Evolutionary conservation across 495 filamentous ascomycete genomes (phyloP).

Genomic region (Neurospora discreta): DNA sequence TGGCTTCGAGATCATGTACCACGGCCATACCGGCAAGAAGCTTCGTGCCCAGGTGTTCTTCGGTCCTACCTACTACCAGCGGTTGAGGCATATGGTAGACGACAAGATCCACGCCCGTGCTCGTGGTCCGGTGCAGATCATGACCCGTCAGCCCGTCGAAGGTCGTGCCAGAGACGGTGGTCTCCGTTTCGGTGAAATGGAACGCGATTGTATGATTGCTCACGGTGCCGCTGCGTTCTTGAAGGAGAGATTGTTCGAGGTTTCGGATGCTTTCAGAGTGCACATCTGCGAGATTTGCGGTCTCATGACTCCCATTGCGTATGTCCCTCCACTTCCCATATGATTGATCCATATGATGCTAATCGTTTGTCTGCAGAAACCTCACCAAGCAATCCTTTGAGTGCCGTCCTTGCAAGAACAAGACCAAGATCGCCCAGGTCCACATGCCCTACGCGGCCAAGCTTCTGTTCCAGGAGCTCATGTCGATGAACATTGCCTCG

Average conservation of each 20-base stretch:
- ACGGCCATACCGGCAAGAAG: conserved; percentile 92
- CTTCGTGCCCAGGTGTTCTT: conserved; percentile 90
- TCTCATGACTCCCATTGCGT: conserved; percentile 98
- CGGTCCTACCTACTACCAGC: conserved; percentile 97
- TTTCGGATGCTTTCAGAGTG: conserved; percentile 94
- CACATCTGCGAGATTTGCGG: conserved; percentile 99
- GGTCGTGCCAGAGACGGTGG: conserved; percentile 96
- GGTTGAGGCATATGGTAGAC: conserved; percentile 97
- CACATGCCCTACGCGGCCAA: conserved; percentile 98
- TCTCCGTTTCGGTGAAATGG: conserved; percentile 99
- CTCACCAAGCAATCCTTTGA: conserved; percentile 89
- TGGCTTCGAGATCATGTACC: conserved; percentile 97
- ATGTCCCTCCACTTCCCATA: conserved; percentile 38
- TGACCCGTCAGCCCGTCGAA: conserved; percentile 96
- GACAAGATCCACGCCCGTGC: conserved; percentile 99
- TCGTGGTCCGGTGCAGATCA: conserved; percentile 88
- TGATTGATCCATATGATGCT: conserved; percentile 6
- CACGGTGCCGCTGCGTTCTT: conserved; percentile 94
- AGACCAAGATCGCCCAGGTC: conserved; percentile 93
- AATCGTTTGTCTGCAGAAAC: conserved; percentile 48
- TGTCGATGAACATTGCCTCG: conserved; percentile 94
- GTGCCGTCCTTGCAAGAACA: conserved; percentile 95
- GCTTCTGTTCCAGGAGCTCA: conserved; percentile 94
- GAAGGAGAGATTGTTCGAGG: conserved; percentile 94
- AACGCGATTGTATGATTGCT: conserved; percentile 99